A percentile compares a stretch with the other conserved stretches of the same genome.
These are phyloP conservation scores for Pseudonitzschia multiseries DNA, from an alignment of 108 stramenopile species.

Conservation along the genomic window DNA sequence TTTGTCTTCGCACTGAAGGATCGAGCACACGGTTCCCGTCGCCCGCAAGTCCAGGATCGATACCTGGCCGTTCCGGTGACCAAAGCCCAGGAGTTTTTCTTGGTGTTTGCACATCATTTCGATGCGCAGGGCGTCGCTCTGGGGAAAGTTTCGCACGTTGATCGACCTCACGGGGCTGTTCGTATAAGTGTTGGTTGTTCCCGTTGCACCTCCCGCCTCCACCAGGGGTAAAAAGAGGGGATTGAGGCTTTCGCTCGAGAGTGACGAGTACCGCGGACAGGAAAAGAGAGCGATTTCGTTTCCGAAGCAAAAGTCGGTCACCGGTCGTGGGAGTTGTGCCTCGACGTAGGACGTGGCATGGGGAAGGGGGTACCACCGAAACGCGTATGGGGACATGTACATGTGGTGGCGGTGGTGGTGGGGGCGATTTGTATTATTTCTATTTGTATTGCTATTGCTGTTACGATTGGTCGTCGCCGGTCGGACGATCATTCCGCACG, in stretches of 20 bases:
- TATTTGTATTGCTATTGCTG: too few species aligned
- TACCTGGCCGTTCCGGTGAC: constrained; percentile 40
- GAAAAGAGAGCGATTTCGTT: constrained; percentile 30
- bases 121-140: constrained; percentile 33
- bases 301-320: constrained; percentile 33
- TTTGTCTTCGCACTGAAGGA: constrained; percentile 11
- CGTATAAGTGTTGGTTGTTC: background rate
- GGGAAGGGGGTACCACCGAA: constrained; percentile 30
- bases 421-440: too few species aligned
- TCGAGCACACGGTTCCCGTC: constrained; percentile 19
- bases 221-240: constrained; percentile 28
- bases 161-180: constrained; percentile 18
- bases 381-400: constrained; percentile 5
- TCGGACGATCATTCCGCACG: constrained; percentile 19
- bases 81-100: constrained; percentile 36
- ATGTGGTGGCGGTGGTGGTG: background rate
- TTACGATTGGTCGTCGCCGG: background rate
- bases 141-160: constrained; percentile 30
- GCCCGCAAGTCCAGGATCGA: constrained; percentile 38
- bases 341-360: constrained; percentile 22
- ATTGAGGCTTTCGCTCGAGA: background rate
- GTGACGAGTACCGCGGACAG: constrained; percentile 9
- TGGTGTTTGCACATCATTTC: constrained; percentile 34
- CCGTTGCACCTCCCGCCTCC: constrained; percentile 1
- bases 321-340: constrained; percentile 14